These are phyloP conservation scores for Penicillium macrosclerotiorum DNA, from an alignment of 495 filamentous ascomycete species.

Conservation along the genomic window DNA sequence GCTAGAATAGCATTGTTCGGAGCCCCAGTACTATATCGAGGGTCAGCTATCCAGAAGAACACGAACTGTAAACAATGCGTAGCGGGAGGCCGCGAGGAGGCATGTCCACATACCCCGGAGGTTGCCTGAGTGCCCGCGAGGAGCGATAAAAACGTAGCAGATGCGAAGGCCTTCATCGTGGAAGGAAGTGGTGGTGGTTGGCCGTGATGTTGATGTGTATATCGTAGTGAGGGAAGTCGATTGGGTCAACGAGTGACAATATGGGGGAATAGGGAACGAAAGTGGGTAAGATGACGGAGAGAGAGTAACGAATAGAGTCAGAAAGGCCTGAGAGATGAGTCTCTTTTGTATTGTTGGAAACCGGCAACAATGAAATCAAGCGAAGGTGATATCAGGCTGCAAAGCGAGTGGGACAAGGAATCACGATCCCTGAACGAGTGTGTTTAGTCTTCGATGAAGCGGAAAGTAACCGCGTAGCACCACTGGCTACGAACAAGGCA, in stretches of 20 bases:
- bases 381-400: background rate
- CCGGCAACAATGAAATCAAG: constrained; percentile 3
- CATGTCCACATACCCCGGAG: constrained; percentile 23
- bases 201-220: too few relatives aligned
- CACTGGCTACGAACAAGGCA: too few relatives aligned
- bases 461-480: too few relatives aligned
- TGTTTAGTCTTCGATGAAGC: constrained; percentile 1
- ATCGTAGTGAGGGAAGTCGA: too few relatives aligned
- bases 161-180: constrained; percentile 27
- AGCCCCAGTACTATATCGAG: constrained; percentile 48
- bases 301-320: background rate
- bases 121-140: constrained; percentile 24
- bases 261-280: background rate
- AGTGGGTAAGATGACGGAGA: background rate
- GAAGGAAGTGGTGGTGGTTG: too few relatives aligned
- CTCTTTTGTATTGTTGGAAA: constrained; percentile 6
- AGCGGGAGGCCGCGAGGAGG: background rate
- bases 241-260: constrained; percentile 16
- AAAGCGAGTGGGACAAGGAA: constrained; percentile 7
- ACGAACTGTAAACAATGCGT: constrained; percentile 8
- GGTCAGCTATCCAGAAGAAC: background rate
- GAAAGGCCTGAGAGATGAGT: background rate
- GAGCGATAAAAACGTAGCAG: constrained; percentile 29
- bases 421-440: constrained; percentile 15
- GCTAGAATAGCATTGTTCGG: constrained; percentile 59